phyloP scores from a whole-genome alignment of 768 basidiomycete genomes.

The Cystofilobasidium macerans region DNA sequence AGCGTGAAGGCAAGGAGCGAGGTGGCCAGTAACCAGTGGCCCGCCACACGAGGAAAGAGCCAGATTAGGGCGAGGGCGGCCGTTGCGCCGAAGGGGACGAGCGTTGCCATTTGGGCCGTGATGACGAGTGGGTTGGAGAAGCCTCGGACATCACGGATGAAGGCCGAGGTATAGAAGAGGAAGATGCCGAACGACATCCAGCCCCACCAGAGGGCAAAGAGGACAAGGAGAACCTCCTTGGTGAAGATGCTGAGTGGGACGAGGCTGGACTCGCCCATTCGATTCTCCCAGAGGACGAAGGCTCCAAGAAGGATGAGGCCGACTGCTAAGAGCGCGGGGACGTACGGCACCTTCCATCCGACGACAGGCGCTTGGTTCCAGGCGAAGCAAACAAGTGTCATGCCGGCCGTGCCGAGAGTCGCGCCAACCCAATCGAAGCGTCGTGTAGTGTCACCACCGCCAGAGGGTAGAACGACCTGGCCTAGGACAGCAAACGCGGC shows the following conservation, averaged over 20 bases:
- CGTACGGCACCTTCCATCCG: slow-evolving; percentile 1
- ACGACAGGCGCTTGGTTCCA: slow-evolving; percentile 9
- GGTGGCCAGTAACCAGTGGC: slow-evolving; percentile 1
- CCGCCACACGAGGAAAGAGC: neutral
- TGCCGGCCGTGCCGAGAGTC: neutral
- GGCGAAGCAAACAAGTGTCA: slow-evolving; percentile 3
- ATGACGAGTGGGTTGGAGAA: slow-evolving; percentile 6
- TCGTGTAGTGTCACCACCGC: too few relatives aligned
- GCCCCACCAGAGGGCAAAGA: neutral
- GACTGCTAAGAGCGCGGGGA: neutral
- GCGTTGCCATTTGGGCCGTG: neutral
- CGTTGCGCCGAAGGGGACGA: neutral
- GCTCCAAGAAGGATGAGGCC: neutral
- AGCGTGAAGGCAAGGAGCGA: neutral
- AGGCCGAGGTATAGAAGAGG: slow-evolving; percentile 1
- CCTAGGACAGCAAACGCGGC: neutral
- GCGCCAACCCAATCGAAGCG: neutral
- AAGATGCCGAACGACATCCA: slow-evolving; percentile 13
- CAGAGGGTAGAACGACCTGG: neutral
- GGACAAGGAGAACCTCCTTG: neutral
- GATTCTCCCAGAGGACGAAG: neutral
- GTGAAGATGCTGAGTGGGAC: neutral
- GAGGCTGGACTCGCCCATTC: neutral
- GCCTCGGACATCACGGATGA: slow-evolving; percentile 11
- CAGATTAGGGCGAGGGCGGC: neutral